Conservation (phyloP, 1,284 basidiomycete genomes). For the Takashimella tepidaria region DNA sequence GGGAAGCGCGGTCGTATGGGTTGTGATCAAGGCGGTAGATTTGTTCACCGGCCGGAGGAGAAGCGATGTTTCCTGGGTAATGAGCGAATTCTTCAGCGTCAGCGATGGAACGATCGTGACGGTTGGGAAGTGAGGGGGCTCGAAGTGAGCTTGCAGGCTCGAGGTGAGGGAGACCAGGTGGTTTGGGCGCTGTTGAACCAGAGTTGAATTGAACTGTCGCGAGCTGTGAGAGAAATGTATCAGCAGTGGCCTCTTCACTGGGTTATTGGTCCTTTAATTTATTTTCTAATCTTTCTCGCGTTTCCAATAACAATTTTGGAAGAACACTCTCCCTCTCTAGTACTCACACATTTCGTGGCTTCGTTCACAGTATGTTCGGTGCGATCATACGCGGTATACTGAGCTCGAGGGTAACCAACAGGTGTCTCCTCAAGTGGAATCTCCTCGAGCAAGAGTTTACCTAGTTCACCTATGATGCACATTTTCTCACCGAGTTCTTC, state of each 20-base stretch:
- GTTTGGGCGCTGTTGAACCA: slow-evolving; percentile 28
- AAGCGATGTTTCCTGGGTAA: slow-evolving; percentile 27
- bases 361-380: slow-evolving; percentile 62
- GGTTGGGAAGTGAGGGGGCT: slow-evolving; percentile 20
- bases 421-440: slow-evolving; percentile 74
- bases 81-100: slow-evolving; percentile 38
- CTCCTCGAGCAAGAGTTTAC: slow-evolving; percentile 72
- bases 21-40: slow-evolving; percentile 14
- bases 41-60: slow-evolving; percentile 11
- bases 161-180: slow-evolving; percentile 36
- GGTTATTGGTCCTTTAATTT: too few species aligned
- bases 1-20: slow-evolving; percentile 6
- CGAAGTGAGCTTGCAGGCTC: slow-evolving; percentile 13
- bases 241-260: too few species aligned
- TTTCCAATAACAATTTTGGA: too few species aligned
- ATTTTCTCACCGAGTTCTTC: slow-evolving; percentile 83
- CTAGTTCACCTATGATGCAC: slow-evolving; percentile 74
- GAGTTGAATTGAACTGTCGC: slow-evolving; percentile 40
- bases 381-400: slow-evolving; percentile 60
- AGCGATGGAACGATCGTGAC: slow-evolving; percentile 17
- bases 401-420: slow-evolving; percentile 69
- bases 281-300: too few species aligned
- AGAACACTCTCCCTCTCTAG: too few species aligned
- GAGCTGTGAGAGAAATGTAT: too few species aligned
- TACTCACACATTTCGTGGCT: slow-evolving; percentile 54